These are phyloP conservation scores for Melampsora americana DNA, from an alignment of 1,284 basidiomycete genomes.

Conservation along the genomic window DNA sequence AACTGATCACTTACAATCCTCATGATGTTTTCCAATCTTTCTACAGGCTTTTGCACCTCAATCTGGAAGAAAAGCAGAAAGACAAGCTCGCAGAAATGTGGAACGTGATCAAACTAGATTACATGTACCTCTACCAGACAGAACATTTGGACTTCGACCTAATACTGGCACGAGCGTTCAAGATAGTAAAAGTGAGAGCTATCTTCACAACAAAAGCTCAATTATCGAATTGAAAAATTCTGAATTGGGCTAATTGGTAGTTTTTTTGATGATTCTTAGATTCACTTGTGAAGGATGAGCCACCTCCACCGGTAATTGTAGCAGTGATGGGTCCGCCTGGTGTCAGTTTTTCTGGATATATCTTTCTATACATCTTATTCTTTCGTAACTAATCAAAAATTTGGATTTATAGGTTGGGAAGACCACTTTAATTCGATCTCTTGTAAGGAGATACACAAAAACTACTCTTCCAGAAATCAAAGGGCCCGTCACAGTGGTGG, in stretches of 20 bases:
- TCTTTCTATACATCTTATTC: background rate
- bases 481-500: conserved; percentile 94
- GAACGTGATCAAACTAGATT: conserved; percentile 91
- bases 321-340: conserved; percentile 97
- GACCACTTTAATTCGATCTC: conserved; percentile 85
- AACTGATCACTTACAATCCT: background rate
- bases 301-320: conserved; percentile 88
- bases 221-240: conserved; percentile 44
- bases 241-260: conserved; percentile 12
- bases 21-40: background rate
- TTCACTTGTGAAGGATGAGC: conserved; percentile 61
- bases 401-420: conserved; percentile 67
- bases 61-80: conserved; percentile 81
- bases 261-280: background rate
- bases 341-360: conserved; percentile 56
- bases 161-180: conserved; percentile 13
- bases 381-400: background rate
- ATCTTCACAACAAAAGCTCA: background rate
- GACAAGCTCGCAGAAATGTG: conserved; percentile 81
- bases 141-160: conserved; percentile 64
- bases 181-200: conserved; percentile 44
- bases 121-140: conserved; percentile 91
- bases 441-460: conserved; percentile 89
- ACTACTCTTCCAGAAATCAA: conserved; percentile 85
- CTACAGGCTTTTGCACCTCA: conserved; percentile 77